Conservation (phyloP, 441 rosid species). For the Brassica hybrid region DNA sequence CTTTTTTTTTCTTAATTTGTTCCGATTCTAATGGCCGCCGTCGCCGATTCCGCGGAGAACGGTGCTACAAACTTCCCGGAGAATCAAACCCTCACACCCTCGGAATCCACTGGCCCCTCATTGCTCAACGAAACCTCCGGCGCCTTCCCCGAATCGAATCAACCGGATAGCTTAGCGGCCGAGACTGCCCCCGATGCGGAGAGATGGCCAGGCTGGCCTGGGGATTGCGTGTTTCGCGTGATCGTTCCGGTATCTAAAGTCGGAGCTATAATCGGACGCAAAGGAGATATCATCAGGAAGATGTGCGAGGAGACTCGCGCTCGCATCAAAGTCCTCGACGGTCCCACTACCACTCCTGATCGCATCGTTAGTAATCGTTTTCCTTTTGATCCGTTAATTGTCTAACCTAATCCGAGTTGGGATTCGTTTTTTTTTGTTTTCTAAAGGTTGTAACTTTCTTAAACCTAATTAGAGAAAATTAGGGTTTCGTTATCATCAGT, state of each 20-base stretch:
- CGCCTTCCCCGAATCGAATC: slow-evolving; percentile 32
- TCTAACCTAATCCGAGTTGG: slow-evolving; percentile 18
- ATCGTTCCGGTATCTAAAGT: slow-evolving; percentile 81
- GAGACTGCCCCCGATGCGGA: slow-evolving; percentile 32
- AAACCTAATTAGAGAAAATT: neutral
- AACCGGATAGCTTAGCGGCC: slow-evolving; percentile 28
- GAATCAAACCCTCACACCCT: neutral
- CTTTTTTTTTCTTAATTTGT: neutral
- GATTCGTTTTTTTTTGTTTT: slow-evolving; percentile 1
- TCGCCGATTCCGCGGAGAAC: slow-evolving; percentile 36
- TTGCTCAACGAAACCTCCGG: slow-evolving; percentile 14
- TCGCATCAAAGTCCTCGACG: slow-evolving; percentile 86
- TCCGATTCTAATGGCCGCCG: slow-evolving; percentile 44
- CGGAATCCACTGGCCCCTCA: neutral
- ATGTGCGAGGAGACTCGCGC: slow-evolving; percentile 93
- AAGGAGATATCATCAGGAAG: slow-evolving; percentile 88
- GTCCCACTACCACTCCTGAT: slow-evolving; percentile 63
- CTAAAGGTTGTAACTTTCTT: neutral
- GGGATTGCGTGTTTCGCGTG: slow-evolving; percentile 78
- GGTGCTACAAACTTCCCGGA: slow-evolving; percentile 15
- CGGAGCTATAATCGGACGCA: slow-evolving; percentile 89
- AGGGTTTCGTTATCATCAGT: neutral
- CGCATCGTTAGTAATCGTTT: slow-evolving; percentile 62
- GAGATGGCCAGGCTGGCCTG: slow-evolving; percentile 98
- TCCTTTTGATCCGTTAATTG: neutral